These are phyloP conservation scores for Rutidosis leptorrhynchoides DNA, from an alignment of 129 eudicot genomes.

Conservation along the genomic window DNA sequence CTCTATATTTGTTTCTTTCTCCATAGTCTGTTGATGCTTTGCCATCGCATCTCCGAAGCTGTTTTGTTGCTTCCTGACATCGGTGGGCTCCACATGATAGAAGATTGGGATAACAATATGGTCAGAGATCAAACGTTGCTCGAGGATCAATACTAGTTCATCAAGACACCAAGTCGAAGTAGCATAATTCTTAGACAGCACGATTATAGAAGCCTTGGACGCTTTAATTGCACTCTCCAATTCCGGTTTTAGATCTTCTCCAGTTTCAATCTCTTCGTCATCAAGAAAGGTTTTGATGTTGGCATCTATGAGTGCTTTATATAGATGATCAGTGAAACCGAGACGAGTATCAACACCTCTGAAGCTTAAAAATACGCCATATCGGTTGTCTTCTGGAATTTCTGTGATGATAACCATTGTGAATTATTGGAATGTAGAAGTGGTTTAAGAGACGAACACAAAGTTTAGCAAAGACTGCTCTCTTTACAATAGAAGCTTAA, in stretches of 20 bases:
- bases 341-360: background rate
- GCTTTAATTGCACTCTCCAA: too few species aligned
- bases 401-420: background rate
- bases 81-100: constrained; percentile 1
- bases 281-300: background rate
- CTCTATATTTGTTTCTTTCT: background rate
- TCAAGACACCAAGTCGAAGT: too few species aligned
- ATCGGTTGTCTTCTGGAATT: background rate
- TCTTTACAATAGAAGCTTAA: too few species aligned
- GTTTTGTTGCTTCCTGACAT: background rate
- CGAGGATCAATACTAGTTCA: background rate
- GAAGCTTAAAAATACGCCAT: background rate
- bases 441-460: background rate
- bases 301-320: background rate
- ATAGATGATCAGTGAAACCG: background rate
- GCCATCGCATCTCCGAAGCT: background rate
- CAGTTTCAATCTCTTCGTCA: background rate
- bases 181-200: too few species aligned
- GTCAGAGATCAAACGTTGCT: background rate
- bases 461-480: too few species aligned
- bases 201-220: too few species aligned
- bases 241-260: background rate
- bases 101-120: background rate
- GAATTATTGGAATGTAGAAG: background rate
- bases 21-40: background rate